Percentiles rank a stretch among this genome's conserved stretches.
Conservation (phyloP, 192 early-diverging fungal genomes). For the Neocallimastix lanati region DNA sequence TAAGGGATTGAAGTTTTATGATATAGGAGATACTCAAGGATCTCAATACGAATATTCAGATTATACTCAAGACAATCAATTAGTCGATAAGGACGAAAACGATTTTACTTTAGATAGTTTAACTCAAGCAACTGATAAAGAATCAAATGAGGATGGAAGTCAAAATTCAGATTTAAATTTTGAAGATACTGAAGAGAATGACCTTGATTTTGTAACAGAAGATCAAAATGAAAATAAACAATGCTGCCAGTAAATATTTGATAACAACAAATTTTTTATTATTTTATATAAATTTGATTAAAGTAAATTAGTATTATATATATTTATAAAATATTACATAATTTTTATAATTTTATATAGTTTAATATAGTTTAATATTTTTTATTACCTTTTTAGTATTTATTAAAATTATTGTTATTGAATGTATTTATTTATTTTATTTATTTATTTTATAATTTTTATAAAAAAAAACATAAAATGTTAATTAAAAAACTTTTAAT, state of each 20-base stretch:
- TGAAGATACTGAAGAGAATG: background rate
- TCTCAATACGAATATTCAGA: slow-evolving; percentile 51
- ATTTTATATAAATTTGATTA: too few species aligned
- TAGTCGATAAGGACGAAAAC: background rate
- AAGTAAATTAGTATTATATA: too few species aligned
- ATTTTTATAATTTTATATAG: too few species aligned
- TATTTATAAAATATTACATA: too few species aligned
- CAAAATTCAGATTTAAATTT: background rate
- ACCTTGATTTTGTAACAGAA: background rate
- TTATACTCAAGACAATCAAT: slow-evolving; percentile 24
- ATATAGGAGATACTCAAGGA: slow-evolving; percentile 23
- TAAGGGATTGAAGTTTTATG: background rate
- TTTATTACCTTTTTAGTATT: too few species aligned
- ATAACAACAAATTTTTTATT: too few species aligned
- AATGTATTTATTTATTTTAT: too few species aligned
- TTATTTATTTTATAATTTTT: too few species aligned
- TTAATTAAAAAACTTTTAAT: too few species aligned
- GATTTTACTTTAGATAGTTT: background rate
- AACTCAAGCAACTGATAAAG: background rate
- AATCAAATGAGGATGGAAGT: background rate
- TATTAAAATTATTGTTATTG: too few species aligned
- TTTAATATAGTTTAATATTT: too few species aligned
- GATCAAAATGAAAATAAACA: background rate
- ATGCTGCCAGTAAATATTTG: background rate
- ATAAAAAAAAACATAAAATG: too few species aligned